Evolutionary conservation across 176 grass and related monocot species (phyloP), one percentile per base, ranked within the genome.

Genomic region (Avena atlantica): DNA sequence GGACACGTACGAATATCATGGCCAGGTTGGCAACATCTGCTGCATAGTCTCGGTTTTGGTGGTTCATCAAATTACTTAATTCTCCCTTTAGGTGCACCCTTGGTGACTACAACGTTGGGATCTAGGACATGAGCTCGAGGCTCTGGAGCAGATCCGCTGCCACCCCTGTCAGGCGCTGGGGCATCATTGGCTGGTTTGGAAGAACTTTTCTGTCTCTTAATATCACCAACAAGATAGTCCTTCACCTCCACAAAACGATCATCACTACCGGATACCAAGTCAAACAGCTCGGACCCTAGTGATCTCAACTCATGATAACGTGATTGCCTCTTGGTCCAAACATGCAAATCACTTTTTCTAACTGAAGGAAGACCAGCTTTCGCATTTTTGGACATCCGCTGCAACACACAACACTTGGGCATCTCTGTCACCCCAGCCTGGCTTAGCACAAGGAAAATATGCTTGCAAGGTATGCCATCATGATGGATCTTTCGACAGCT

Each of bases 11-110:
- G 17, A 58, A 61, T 61, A 8, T 79, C 34, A 61, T 79, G 34
- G 20, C 19, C 29, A 12, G 10, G 16, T 58, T 78, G 8, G 8
- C 10, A 10, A n/a, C 75, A 58, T 58, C 0, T 3, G 42, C 55
- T 3, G 1, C 76, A 79, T 42, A 23, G 58, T 60, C 55, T 79
- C 11, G 2, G 5, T 2, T 57, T 64, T 64, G 23, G 10, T 3
- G 3, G 2, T 37, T 79, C 34, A 61, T 60, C 31, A 37, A 59
- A 79, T 42, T 19, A 2, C 40, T 40, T 44, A 10, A 79, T 44
- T 61, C 55, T 71, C 37, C 36, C 64, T 67, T 34, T 74, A 27
- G 81, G 52, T 61, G 68, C 81, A 47, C 81, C 81, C 15, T 84
- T 84, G 68, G 68, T 84, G 36, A 16, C 53, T 20, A 42, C 53